These are phyloP conservation scores for Garcia nutans DNA, from an alignment of 345 rosid genomes.

Conservation along the genomic window DNA sequence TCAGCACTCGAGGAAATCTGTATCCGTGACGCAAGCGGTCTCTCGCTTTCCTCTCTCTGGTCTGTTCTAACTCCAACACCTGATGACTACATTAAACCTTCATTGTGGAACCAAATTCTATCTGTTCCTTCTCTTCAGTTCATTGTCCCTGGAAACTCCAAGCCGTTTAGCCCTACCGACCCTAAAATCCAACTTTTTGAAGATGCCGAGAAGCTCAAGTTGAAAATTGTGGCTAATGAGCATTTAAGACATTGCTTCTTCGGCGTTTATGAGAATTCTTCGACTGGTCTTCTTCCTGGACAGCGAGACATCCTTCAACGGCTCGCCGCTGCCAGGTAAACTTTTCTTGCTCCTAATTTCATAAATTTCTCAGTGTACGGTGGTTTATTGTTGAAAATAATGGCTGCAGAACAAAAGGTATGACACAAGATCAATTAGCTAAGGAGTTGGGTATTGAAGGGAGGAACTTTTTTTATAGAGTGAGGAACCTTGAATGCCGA, in stretches of 20 bases:
- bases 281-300: constrained; percentile 32
- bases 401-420: constrained; percentile 60
- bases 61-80: constrained; percentile 19
- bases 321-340: constrained; percentile 55
- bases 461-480: constrained; percentile 62
- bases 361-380: too few species aligned
- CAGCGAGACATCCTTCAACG: constrained; percentile 69
- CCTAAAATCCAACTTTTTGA: constrained; percentile 46
- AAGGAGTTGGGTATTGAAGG: constrained; percentile 76
- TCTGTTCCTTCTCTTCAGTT: constrained; percentile 53
- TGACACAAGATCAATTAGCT: constrained; percentile 70
- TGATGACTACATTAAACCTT: constrained; percentile 30
- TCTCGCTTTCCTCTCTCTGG: constrained; percentile 27
- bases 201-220: constrained; percentile 46
- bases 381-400: background rate
- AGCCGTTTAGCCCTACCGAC: constrained; percentile 28
- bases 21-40: constrained; percentile 47
- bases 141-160: constrained; percentile 23
- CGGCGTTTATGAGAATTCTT: constrained; percentile 56
- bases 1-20: constrained; percentile 68
- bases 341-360: background rate
- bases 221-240: constrained; percentile 53
- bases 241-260: constrained; percentile 61
- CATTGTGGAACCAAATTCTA: constrained; percentile 58
- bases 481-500: constrained; percentile 71